Evolutionary conservation across 2,329 filamentous ascomycete genomes (phyloP), one percentile per base, ranked within the genome.

Genomic region (Dactylellina parvicollis): DNA sequence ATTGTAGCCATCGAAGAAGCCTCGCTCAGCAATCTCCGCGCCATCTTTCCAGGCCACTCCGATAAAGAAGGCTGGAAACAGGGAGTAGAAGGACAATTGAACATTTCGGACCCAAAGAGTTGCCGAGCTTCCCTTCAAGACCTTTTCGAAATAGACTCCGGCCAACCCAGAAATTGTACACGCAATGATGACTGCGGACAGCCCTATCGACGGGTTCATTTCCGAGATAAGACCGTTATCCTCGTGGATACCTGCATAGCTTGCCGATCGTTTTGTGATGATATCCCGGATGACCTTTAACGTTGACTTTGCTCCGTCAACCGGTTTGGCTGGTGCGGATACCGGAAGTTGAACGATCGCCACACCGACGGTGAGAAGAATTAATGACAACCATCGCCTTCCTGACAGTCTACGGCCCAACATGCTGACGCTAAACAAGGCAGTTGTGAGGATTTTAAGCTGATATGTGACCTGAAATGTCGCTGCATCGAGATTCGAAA

Each of bases 1-100:
- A 80, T 96, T 97, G 82, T 98, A 99, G 1, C 95, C 95, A 66
- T 91, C 90, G 77, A 99, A 98, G 81, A 98, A 96, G 10, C 95
- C 95, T 75, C 91, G 88, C 80, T 90, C 87, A 24, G 89, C 86
- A 75, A 99, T 92, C 40, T 90, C 89, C 73, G 89, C 87, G 24
- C 94, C 95, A 76, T 99, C 95, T 75, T 92, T 91, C 82, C 91
- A 91, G 1, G 96, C 82, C 4, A 98, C 89, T 0, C 94, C 95
- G 57, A 96, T 85, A 66, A 98, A 88, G 0, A 97, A 84, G 0
- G 93, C 91, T 0, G 94, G 92, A 77, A 97, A 94, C 1, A 98
- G 84, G 0, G 93, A 96, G 82, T 96, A 99, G 79, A 97, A 91
- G 0, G 92, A 93, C 22, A 99, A 84, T 80, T 99, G 95, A 49